A percentile compares a stretch with the other conserved stretches of the same genome.
These are phyloP conservation scores for Rossbeevera mucosa DNA, from an alignment of 768 basidiomycete species.

Conservation along the genomic window DNA sequence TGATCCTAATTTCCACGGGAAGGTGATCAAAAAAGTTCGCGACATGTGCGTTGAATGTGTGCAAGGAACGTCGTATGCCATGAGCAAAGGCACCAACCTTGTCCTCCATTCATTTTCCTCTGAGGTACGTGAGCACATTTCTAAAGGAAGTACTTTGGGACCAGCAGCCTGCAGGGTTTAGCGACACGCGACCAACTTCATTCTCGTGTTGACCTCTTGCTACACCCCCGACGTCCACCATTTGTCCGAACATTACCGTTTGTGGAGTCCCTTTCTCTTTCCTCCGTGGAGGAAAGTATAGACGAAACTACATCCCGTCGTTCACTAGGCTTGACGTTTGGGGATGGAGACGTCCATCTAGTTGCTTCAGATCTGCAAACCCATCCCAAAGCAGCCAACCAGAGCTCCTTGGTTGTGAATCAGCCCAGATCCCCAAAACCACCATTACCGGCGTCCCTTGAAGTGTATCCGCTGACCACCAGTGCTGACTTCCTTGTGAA, in stretches of 20 bases:
- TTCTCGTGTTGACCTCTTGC: constrained; percentile 50
- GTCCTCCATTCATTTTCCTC: constrained; percentile 40
- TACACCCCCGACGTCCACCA: constrained; percentile 81
- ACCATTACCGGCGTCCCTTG: neutral
- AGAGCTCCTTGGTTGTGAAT: neutral
- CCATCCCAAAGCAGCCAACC: neutral
- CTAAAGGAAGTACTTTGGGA: neutral
- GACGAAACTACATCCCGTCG: constrained; percentile 53
- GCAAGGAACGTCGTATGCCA: constrained; percentile 50
- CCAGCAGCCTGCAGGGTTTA: constrained; percentile 14
- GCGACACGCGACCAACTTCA: constrained; percentile 21
- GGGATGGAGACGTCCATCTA: neutral
- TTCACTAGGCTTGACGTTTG: constrained; percentile 35
- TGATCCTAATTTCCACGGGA: constrained; percentile 45
- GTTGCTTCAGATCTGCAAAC: constrained; percentile 1
- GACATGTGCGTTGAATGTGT: constrained; percentile 44
- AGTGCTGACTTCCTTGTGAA: neutral
- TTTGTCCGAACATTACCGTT: constrained; percentile 63
- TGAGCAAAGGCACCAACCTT: constrained; percentile 60
- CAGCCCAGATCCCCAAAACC: neutral
- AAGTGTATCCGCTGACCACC: neutral
- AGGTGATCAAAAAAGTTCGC: constrained; percentile 45
- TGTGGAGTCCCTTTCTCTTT: constrained; percentile 57
- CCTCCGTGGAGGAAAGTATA: constrained; percentile 55
- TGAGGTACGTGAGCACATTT: constrained; percentile 27